phyloP scores from a whole-genome alignment of 495 filamentous ascomycete species.

The Letharia lupina region DNA sequence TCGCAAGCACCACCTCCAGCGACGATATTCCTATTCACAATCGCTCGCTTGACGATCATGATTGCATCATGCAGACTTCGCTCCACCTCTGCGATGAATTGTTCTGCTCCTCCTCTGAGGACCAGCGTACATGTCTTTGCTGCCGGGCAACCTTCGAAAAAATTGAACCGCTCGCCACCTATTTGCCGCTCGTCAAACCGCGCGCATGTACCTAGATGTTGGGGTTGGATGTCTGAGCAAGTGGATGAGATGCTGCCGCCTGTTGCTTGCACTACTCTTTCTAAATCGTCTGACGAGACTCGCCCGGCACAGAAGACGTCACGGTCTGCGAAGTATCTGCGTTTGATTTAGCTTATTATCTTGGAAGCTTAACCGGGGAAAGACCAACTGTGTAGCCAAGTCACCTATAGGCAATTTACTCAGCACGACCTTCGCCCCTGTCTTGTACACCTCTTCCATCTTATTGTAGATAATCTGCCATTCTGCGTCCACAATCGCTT shows the following conservation, averaged over 20 bases:
- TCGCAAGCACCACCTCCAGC: constrained; percentile 91
- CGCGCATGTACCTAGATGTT: constrained; percentile 88
- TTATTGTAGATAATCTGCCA: constrained; percentile 99
- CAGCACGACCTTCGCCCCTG: constrained; percentile 91
- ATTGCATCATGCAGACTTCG: constrained; percentile 95
- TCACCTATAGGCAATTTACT: constrained; percentile 97
- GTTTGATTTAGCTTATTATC: constrained; percentile 18
- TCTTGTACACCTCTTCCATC: constrained; percentile 85
- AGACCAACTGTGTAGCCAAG: constrained; percentile 79
- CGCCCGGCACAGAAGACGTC: constrained; percentile 98
- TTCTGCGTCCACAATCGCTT: constrained; percentile 97
- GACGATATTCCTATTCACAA: constrained; percentile 88
- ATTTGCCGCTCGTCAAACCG: constrained; percentile 93
- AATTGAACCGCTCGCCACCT: constrained; percentile 93
- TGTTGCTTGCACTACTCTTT: constrained; percentile 90
- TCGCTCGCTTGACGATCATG: constrained; percentile 98
- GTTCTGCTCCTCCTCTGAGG: constrained; percentile 90
- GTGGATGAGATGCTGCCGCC: constrained; percentile 90
- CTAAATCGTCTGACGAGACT: constrained; percentile 87
- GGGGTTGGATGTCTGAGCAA: constrained; percentile 85
- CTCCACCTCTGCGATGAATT: constrained; percentile 98
- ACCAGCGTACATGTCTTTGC: constrained; percentile 97
- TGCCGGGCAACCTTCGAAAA: constrained; percentile 90
- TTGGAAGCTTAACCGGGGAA: not conserved
- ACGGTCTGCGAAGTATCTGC: constrained; percentile 84